phyloP scores from a whole-genome alignment of 176 grass and related monocot species.

The Eragrostis nindensis region DNA sequence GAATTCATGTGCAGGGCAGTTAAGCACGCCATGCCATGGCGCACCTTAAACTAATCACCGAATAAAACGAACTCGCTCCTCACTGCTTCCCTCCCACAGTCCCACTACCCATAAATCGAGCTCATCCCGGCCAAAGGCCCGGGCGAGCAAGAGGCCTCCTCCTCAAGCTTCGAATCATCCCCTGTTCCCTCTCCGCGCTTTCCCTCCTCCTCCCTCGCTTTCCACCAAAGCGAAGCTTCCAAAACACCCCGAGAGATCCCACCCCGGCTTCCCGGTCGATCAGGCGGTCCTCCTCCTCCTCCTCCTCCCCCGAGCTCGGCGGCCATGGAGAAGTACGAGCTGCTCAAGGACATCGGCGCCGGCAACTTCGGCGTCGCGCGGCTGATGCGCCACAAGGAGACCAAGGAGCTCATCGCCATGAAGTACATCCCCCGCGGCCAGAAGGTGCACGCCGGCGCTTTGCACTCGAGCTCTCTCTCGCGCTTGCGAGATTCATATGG shows the following conservation, averaged over 20 bases:
- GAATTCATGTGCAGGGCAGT: not conserved
- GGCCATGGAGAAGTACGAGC: constrained; percentile 95
- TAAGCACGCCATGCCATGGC: constrained; percentile 6
- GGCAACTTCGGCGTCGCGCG: constrained; percentile 88
- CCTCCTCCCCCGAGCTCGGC: not conserved
- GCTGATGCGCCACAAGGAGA: constrained; percentile 90
- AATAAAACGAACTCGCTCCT: constrained; percentile 15
- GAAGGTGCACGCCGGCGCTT: constrained; percentile 43
- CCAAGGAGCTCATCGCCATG: constrained; percentile 93
- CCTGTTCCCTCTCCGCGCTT: not conserved
- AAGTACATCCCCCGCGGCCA: constrained; percentile 86
- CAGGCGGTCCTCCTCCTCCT: not conserved
- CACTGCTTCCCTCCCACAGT: not conserved
- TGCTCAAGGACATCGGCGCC: constrained; percentile 90
- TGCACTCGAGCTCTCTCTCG: not conserved
- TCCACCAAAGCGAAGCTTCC: constrained; percentile 1
- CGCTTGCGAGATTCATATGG: not conserved
- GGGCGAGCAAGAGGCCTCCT: constrained; percentile 2
- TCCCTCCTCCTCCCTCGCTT: not conserved
- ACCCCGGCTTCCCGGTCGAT: not conserved
- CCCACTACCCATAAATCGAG: constrained; percentile 20
- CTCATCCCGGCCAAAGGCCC: constrained; percentile 23
- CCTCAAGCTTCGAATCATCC: constrained; percentile 66
- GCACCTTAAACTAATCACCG: constrained; percentile 33
- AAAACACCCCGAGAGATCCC: constrained; percentile 15